A percentile compares a stretch with the other conserved stretches of the same genome.
Evolutionary conservation across 2,329 filamentous ascomycete genomes (phyloP).

Genomic region (Aspergillus aculeatinus): DNA sequence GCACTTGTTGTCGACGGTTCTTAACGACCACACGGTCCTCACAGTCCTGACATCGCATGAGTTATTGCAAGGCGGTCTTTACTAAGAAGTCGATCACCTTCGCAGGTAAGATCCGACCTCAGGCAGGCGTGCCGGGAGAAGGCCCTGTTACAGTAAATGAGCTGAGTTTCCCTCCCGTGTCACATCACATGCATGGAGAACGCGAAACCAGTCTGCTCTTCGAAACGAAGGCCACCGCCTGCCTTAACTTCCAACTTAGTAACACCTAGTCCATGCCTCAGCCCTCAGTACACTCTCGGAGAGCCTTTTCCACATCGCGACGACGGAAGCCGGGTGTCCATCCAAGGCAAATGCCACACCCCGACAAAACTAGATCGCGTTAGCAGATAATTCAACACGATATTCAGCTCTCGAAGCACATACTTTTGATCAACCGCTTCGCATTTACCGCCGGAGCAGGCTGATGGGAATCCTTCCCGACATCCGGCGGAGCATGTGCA

Average conservation of each 20-base stretch:
- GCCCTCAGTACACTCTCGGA: background rate
- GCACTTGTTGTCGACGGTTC: too few species aligned
- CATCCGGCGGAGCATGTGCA: slow-evolving; percentile 3
- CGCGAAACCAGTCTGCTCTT: too few species aligned
- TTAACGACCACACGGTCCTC: too few species aligned
- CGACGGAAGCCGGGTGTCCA: slow-evolving; percentile 26
- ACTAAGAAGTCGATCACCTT: too few species aligned
- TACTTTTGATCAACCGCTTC: slow-evolving; percentile 21
- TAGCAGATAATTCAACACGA: background rate
- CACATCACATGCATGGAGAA: background rate
- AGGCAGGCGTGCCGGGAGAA: too few species aligned
- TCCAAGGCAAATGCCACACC: slow-evolving; percentile 24
- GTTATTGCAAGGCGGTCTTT: too few species aligned
- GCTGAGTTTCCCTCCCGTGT: background rate
- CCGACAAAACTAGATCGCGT: slow-evolving; percentile 20
- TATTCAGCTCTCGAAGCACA: background rate
- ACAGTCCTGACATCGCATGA: too few species aligned
- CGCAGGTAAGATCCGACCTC: too few species aligned
- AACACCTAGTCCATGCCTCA: background rate
- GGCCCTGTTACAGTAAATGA: too few species aligned
- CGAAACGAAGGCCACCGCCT: too few species aligned
- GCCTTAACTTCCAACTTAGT: too few species aligned
- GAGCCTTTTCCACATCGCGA: slow-evolving; percentile 23
- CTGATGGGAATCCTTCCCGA: background rate
- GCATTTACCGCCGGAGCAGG: slow-evolving; percentile 9